phyloP scores from a whole-genome alignment of 768 basidiomycete species.

The Auriscalpium vulgare region DNA sequence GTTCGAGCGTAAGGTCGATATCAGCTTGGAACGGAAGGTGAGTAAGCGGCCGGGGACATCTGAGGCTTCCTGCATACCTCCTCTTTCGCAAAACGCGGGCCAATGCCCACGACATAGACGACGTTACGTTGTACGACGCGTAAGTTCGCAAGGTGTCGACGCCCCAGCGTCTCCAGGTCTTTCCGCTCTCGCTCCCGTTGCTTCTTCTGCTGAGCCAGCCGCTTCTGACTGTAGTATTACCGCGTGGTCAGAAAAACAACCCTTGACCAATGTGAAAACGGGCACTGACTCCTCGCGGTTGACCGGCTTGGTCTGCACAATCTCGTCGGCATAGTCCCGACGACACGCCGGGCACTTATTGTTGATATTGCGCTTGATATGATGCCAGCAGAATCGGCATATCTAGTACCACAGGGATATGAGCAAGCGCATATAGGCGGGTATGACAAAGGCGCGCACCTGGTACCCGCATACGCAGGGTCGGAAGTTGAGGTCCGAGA shows the following conservation, averaged over 20 bases:
- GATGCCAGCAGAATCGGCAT: constrained; percentile 98
- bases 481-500: constrained; percentile 98
- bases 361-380: constrained; percentile 94
- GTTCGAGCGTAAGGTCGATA: constrained; percentile 84
- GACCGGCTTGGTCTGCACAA: constrained; percentile 92
- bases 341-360: constrained; percentile 96
- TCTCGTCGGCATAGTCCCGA: constrained; percentile 85
- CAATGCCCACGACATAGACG: constrained; percentile 94
- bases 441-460: constrained; percentile 34
- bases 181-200: constrained; percentile 92
- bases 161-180: constrained; percentile 79
- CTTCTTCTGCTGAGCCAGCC: constrained; percentile 91
- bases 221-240: constrained; percentile 67
- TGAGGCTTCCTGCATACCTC: constrained; percentile 56
- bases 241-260: constrained; percentile 3
- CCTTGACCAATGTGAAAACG: not conserved
- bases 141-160: constrained; percentile 85
- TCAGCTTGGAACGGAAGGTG: constrained; percentile 44
- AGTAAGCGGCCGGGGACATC: constrained; percentile 5
- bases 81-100: constrained; percentile 89
- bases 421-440: not conserved
- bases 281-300: constrained; percentile 85
- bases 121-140: constrained; percentile 95
- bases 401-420: constrained; percentile 46
- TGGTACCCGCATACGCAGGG: constrained; percentile 99